phyloP scores from a whole-genome alignment of 192 early-diverging fungal species.

The Helicostylum pulchrum region DNA sequence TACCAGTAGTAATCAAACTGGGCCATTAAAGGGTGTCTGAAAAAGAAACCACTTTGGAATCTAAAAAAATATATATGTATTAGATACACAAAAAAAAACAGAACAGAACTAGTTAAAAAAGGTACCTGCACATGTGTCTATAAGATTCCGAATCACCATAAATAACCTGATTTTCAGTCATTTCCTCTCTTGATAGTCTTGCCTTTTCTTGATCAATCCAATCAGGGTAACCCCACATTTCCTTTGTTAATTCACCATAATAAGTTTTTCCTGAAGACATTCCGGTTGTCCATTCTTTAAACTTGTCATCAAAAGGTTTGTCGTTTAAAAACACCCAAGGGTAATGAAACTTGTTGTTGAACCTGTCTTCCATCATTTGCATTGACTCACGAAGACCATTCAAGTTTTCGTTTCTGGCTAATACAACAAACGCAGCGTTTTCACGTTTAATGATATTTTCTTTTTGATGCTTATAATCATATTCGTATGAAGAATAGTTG shows the following conservation, averaged over 20 bases:
- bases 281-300: conserved; percentile 49
- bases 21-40: conserved; percentile 60
- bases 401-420: conserved; percentile 71
- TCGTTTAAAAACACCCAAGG: conserved; percentile 90
- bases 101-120: too few relatives aligned
- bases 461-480: not conserved
- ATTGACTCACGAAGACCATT: conserved; percentile 54
- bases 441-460: not conserved
- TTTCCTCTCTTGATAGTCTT: conserved; percentile 42
- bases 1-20: conserved; percentile 85
- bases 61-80: conserved; percentile 1
- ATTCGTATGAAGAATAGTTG: not conserved
- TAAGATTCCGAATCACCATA: conserved; percentile 68
- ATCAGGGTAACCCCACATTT: conserved; percentile 73
- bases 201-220: conserved; percentile 71
- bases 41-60: conserved; percentile 76
- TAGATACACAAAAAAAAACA: not conserved
- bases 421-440: conserved; percentile 72
- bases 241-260: conserved; percentile 46
- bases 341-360: conserved; percentile 76
- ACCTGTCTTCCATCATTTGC: conserved; percentile 71
- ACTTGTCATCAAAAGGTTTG: conserved; percentile 64
- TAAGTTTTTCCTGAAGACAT: conserved; percentile 57
- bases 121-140: conserved; percentile 68
- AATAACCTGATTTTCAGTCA: conserved; percentile 52